Conservation (phyloP, 768 basidiomycete genomes). For the Tylopilus subfusipes region DNA sequence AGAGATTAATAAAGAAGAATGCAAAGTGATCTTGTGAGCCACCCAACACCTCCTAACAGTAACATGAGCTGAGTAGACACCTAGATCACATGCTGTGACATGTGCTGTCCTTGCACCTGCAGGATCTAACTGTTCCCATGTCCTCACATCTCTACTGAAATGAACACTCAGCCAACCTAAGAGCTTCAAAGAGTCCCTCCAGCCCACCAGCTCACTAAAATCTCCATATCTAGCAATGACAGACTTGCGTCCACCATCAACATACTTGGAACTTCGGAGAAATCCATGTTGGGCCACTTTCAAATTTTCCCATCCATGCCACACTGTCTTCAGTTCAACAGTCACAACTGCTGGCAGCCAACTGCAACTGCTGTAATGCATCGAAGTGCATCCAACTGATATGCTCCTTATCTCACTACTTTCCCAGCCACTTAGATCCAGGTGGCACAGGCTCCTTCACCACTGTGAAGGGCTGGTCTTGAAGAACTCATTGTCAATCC, state of each 20-base stretch:
- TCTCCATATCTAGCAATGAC: slow-evolving; percentile 81
- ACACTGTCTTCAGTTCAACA: no score
- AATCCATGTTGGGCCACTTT: no score
- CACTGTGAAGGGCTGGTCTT: no score
- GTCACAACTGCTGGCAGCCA: no score
- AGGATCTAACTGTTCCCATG: slow-evolving; percentile 91
- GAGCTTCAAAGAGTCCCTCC: slow-evolving; percentile 82
- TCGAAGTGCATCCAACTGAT: no score
- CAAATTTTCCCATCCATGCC: no score
- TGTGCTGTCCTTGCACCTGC: slow-evolving; percentile 98
- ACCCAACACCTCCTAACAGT: neutral
- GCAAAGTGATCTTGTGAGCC: slow-evolving; percentile 84
- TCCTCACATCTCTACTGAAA: slow-evolving; percentile 90
- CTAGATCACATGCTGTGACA: slow-evolving; percentile 84
- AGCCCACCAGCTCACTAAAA: slow-evolving; percentile 94
- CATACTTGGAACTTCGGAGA: no score
- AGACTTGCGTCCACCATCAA: slow-evolving; percentile 65
- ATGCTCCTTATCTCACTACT: no score
- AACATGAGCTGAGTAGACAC: slow-evolving; percentile 7
- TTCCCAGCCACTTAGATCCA: no score
- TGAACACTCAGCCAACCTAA: slow-evolving; percentile 82
- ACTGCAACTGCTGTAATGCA: no score
- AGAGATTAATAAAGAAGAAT: slow-evolving; percentile 91
- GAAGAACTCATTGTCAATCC: no score
- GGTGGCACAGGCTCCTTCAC: no score